A percentile compares a stretch with the other conserved stretches of the same genome.
These are phyloP conservation scores for Coprinopsis cinerea DNA, from an alignment of 768 basidiomycete genomes.

Conservation along the genomic window DNA sequence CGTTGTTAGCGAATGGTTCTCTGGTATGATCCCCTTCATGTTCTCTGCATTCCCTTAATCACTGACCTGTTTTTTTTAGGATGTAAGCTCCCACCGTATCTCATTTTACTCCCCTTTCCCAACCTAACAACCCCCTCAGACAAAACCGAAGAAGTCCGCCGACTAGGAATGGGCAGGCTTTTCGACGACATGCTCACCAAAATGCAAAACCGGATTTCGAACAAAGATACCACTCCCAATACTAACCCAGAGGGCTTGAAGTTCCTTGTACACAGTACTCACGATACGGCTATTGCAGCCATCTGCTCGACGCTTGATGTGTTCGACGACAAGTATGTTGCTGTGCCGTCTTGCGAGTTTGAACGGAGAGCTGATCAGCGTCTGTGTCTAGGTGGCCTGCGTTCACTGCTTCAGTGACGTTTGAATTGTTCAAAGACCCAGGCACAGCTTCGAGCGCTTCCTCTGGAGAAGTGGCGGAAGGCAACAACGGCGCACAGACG, in stretches of 20 bases:
- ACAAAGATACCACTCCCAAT: conserved; percentile 39
- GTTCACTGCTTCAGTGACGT: conserved; percentile 68
- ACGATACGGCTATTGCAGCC: conserved; percentile 67
- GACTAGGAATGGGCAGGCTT: conserved; percentile 73
- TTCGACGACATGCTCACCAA: conserved; percentile 57
- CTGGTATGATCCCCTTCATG: conserved; percentile 31
- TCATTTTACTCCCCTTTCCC: background rate
- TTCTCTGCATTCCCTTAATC: conserved; percentile 8
- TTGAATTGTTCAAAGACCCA: conserved; percentile 58
- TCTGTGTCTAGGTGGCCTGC: conserved; percentile 54
- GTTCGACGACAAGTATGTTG: conserved; percentile 58
- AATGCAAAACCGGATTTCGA: conserved; percentile 52
- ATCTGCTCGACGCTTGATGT: conserved; percentile 62
- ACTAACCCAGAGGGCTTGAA: too few species aligned
- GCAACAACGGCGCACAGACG: too few species aligned
- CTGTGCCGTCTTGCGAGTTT: background rate
- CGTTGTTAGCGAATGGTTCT: conserved; percentile 76
- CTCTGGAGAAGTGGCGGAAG: too few species aligned
- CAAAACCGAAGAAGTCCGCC: conserved; percentile 66
- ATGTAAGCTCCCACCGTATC: conserved; percentile 28
- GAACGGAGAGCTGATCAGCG: background rate
- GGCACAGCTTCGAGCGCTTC: background rate
- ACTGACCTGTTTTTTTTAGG: conserved; percentile 25
- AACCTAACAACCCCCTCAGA: conserved; percentile 35
- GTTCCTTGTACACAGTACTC: conserved; percentile 64